These are phyloP conservation scores for Sporothrix curviconia DNA, from an alignment of 2,329 filamentous ascomycete species.

Conservation along the genomic window DNA sequence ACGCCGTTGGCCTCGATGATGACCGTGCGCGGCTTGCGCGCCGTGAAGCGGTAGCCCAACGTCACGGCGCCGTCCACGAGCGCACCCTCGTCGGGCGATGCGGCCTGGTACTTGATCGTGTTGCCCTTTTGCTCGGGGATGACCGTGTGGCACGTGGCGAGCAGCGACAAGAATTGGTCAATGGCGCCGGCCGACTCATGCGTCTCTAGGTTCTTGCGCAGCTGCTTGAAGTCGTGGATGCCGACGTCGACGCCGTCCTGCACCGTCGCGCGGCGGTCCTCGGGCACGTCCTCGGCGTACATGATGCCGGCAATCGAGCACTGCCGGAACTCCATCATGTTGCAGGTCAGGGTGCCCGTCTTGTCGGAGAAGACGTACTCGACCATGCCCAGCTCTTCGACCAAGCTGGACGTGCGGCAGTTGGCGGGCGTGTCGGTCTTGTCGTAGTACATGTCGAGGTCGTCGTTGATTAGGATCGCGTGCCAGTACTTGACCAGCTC, in stretches of 20 bases:
- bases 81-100: slow-evolving; percentile 95
- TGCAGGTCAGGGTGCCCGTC: slow-evolving; percentile 82
- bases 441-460: slow-evolving; percentile 96
- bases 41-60: slow-evolving; percentile 84
- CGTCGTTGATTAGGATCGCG: slow-evolving; percentile 94
- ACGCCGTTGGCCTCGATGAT: slow-evolving; percentile 70
- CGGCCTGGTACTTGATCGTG: slow-evolving; percentile 93
- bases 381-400: slow-evolving; percentile 95
- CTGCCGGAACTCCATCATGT: slow-evolving; percentile 97
- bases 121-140: slow-evolving; percentile 82
- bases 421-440: slow-evolving; percentile 92
- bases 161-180: slow-evolving; percentile 77
- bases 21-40: slow-evolving; percentile 82
- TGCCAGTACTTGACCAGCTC: slow-evolving; percentile 98
- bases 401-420: slow-evolving; percentile 90
- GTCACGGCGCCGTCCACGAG: slow-evolving; percentile 82
- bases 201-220: slow-evolving; percentile 60
- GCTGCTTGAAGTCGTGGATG: slow-evolving; percentile 74
- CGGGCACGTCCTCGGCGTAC: slow-evolving; percentile 85
- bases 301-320: slow-evolving; percentile 89
- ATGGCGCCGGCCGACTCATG: slow-evolving; percentile 47
- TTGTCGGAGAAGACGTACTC: slow-evolving; percentile 98
- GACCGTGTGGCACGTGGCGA: slow-evolving; percentile 92
- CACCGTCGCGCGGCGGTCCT: slow-evolving; percentile 76
- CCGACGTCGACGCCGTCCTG: slow-evolving; percentile 71